These are phyloP conservation scores for Dioscorea zingiberensis DNA, from an alignment of 106 monocot species.

Conservation along the genomic window DNA sequence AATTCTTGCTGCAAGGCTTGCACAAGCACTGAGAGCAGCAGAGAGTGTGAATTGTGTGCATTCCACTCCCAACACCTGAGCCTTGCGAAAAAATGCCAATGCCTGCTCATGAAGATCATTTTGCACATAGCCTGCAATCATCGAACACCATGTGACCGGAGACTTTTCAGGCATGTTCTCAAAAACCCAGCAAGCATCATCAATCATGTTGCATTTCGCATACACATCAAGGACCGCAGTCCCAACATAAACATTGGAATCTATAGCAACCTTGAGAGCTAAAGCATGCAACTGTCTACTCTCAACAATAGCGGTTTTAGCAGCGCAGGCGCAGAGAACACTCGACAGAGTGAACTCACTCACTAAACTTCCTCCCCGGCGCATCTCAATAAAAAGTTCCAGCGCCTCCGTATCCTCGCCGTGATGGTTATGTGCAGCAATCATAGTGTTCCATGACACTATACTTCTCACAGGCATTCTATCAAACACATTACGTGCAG, in stretches of 20 bases:
- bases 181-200: conserved; percentile 39
- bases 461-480: conserved; percentile 29
- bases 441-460: conserved; percentile 58
- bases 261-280: conserved; percentile 33
- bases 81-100: conserved; percentile 24
- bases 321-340: conserved; percentile 44
- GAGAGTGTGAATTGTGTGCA: conserved; percentile 45
- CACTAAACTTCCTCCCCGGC: conserved; percentile 11
- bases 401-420: conserved; percentile 19
- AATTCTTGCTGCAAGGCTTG: conserved; percentile 32
- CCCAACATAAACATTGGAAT: conserved; percentile 47
- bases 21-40: conserved; percentile 46
- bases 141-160: conserved; percentile 74
- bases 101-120: conserved; percentile 51
- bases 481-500: conserved; percentile 42
- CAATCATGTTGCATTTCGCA: conserved; percentile 36
- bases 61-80: conserved; percentile 31
- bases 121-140: conserved; percentile 47
- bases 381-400: conserved; percentile 31
- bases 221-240: conserved; percentile 60
- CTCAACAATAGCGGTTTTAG: conserved; percentile 19
- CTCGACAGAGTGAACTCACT: conserved; percentile 65
- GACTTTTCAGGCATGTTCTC: conserved; percentile 39
- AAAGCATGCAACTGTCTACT: conserved; percentile 51
- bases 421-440: conserved; percentile 24